Percentiles rank a stretch among this genome's conserved stretches.
Conservation (phyloP, 2,329 filamentous ascomycete genomes). For the Paracamarosporium sp. region DNA sequence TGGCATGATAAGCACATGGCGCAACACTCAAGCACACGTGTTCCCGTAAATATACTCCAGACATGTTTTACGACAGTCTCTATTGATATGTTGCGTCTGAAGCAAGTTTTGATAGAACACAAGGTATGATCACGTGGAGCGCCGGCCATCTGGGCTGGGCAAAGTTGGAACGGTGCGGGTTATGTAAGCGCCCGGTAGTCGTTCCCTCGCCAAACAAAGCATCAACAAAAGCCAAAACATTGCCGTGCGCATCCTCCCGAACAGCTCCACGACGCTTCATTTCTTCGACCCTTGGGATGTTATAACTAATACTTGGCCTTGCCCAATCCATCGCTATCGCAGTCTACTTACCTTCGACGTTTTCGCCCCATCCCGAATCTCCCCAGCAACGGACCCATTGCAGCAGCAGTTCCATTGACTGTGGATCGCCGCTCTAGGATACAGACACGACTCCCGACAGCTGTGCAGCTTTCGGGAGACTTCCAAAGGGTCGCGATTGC, state of each 20-base stretch:
- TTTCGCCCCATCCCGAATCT: not conserved
- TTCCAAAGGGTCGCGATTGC: not conserved
- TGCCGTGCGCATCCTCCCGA: constrained; percentile 5
- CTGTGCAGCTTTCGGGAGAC: not conserved
- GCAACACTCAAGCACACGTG: not conserved
- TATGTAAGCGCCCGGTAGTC: not conserved
- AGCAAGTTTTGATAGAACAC: too few relatives aligned
- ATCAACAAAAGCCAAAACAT: constrained; percentile 11
- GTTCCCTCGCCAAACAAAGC: constrained; percentile 10
- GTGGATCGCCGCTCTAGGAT: not conserved
- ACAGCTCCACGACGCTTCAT: constrained; percentile 4
- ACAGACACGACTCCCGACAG: not conserved
- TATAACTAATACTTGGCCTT: constrained; percentile 2
- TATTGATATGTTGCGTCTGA: not conserved
- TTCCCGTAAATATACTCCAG: not conserved
- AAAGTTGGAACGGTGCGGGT: not conserved
- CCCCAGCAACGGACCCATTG: not conserved
- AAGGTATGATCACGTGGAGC: not conserved
- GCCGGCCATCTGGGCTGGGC: not conserved
- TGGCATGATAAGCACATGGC: not conserved
- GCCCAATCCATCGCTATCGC: not conserved
- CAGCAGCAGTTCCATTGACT: not conserved
- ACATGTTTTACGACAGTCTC: not conserved
- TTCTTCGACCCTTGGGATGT: constrained; percentile 1
- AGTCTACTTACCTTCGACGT: not conserved